These are phyloP conservation scores for Kernera saxatilis DNA, from an alignment of 345 rosid genomes.

Conservation along the genomic window DNA sequence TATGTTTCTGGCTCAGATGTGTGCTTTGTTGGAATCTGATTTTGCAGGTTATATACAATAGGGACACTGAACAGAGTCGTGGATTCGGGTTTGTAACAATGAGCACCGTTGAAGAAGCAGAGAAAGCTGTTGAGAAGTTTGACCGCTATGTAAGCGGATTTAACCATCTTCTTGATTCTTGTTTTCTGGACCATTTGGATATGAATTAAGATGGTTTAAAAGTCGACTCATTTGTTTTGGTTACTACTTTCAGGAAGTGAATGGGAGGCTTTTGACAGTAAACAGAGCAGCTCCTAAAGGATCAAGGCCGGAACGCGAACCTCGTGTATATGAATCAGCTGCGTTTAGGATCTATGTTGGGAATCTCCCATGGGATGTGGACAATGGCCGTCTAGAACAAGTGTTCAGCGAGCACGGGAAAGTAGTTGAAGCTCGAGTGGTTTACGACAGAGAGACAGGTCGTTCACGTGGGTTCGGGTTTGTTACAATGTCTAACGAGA, in stretches of 20 bases:
- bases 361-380: slow-evolving; percentile 80
- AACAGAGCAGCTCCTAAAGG: slow-evolving; percentile 85
- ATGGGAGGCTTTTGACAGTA: slow-evolving; percentile 70
- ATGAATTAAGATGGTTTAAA: not conserved
- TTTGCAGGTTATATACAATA: slow-evolving; percentile 66
- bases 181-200: not conserved
- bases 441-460: slow-evolving; percentile 73
- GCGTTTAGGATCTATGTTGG: slow-evolving; percentile 65
- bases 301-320: slow-evolving; percentile 51
- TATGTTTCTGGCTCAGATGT: not conserved
- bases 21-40: not conserved
- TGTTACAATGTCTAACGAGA: slow-evolving; percentile 67
- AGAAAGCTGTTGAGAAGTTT: slow-evolving; percentile 60
- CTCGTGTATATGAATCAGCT: slow-evolving; percentile 46
- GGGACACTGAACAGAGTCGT: slow-evolving; percentile 64
- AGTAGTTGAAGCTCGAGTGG: slow-evolving; percentile 68
- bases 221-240: not conserved
- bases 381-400: slow-evolving; percentile 62
- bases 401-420: slow-evolving; percentile 83
- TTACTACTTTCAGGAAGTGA: slow-evolving; percentile 42
- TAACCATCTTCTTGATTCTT: not conserved
- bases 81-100: slow-evolving; percentile 86
- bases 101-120: slow-evolving; percentile 79
- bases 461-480: slow-evolving; percentile 96
- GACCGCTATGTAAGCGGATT: slow-evolving; percentile 58